Evolutionary conservation across 2,329 filamentous ascomycete genomes (phyloP).

Genomic region (Beauveria asiatica): DNA sequence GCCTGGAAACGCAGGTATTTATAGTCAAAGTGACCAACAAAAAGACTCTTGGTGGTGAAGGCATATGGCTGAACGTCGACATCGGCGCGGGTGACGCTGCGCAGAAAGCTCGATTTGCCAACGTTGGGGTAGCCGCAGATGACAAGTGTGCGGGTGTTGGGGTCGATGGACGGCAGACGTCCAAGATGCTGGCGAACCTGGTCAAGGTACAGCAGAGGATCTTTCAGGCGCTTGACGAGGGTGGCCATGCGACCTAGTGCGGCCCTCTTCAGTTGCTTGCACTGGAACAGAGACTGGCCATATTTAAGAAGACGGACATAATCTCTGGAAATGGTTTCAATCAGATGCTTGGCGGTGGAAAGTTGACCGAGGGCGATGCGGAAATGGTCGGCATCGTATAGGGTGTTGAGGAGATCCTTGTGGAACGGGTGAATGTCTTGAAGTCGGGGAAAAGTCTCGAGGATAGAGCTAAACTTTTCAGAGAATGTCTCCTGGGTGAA

Average conservation of each 20-base stretch:
- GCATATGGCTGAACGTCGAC: slow-evolving; percentile 97
- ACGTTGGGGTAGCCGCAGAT: slow-evolving; percentile 98
- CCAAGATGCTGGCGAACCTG: slow-evolving; percentile 88
- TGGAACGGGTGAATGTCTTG: slow-evolving; percentile 95
- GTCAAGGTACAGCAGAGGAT: slow-evolving; percentile 90
- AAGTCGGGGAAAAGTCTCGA: slow-evolving; percentile 86
- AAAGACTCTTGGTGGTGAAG: slow-evolving; percentile 95
- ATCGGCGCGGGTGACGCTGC: slow-evolving; percentile 85
- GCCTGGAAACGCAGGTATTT: slow-evolving; percentile 59
- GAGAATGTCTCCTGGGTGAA: slow-evolving; percentile 95
- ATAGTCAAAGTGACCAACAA: slow-evolving; percentile 96
- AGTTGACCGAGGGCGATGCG: slow-evolving; percentile 92
- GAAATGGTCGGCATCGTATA: slow-evolving; percentile 98
- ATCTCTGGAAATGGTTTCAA: slow-evolving; percentile 92
- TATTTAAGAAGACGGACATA: slow-evolving; percentile 92
- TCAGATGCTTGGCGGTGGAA: slow-evolving; percentile 89
- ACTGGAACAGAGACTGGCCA: slow-evolving; percentile 93
- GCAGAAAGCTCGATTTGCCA: slow-evolving; percentile 92
- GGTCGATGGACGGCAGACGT: slow-evolving; percentile 95
- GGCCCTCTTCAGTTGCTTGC: slow-evolving; percentile 96
- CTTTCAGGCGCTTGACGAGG: slow-evolving; percentile 88
- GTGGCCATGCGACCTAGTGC: slow-evolving; percentile 97
- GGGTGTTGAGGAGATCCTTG: slow-evolving; percentile 76
- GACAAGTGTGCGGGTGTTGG: slow-evolving; percentile 88
- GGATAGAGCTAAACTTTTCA: slow-evolving; percentile 84